Conservation (phyloP, 495 filamentous ascomycete genomes). For the Neurospora discreta region DNA sequence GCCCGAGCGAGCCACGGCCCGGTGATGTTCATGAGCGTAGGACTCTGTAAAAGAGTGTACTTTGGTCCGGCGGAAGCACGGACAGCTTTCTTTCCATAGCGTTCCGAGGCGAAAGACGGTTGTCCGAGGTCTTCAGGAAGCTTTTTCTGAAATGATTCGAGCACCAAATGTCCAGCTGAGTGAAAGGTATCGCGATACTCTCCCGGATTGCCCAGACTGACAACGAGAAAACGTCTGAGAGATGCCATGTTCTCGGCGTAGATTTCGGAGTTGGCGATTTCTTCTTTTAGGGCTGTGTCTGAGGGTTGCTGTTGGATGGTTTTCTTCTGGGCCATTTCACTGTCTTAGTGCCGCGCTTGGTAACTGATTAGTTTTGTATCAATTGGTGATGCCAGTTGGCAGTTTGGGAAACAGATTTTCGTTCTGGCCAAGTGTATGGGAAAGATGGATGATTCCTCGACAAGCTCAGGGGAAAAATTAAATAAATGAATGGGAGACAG, state of each 20-base stretch:
- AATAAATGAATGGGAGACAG: neutral
- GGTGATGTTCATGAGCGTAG: slow-evolving; percentile 65
- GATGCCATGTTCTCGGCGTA: neutral
- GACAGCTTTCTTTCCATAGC: slow-evolving; percentile 29
- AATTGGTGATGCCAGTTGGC: neutral
- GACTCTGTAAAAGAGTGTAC: slow-evolving; percentile 58
- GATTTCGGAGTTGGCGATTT: neutral
- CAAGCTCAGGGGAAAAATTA: neutral
- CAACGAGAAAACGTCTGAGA: slow-evolving; percentile 32
- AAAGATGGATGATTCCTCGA: neutral
- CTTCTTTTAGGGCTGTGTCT: neutral
- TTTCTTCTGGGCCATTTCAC: neutral
- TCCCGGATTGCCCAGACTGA: slow-evolving; percentile 37
- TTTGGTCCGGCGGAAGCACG: slow-evolving; percentile 29
- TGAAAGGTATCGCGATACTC: slow-evolving; percentile 64
- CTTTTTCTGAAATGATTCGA: slow-evolving; percentile 39
- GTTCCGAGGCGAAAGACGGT: slow-evolving; percentile 33
- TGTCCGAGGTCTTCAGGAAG: slow-evolving; percentile 25
- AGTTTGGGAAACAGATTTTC: neutral
- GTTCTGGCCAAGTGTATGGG: neutral
- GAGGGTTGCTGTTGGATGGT: neutral
- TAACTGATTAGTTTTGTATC: neutral
- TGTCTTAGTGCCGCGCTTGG: neutral
- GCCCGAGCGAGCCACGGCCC: slow-evolving; percentile 43
- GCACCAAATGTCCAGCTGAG: slow-evolving; percentile 64